Evolutionary conservation across 768 basidiomycete genomes (phyloP).

Genomic region (Agaricus sinodeliciosus): DNA sequence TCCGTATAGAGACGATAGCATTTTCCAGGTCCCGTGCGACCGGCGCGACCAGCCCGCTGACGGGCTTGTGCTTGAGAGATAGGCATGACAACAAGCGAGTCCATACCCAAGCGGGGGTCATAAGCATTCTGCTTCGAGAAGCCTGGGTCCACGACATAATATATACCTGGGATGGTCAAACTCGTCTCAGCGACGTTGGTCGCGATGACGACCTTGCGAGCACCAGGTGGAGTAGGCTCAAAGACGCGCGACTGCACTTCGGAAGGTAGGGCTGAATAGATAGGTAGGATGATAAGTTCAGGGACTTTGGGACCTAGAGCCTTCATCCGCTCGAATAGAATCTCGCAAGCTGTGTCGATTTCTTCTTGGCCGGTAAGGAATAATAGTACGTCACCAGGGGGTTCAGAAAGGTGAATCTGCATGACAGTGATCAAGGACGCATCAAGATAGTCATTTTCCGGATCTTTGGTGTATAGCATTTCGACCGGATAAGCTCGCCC

Average conservation of each 20-base stretch:
- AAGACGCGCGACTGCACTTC: conserved; percentile 98
- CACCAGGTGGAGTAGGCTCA: conserved; percentile 94
- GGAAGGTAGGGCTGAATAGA: conserved; percentile 96
- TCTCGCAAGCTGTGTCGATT: conserved; percentile 96
- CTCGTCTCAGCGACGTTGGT: conserved; percentile 99
- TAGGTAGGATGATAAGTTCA: conserved; percentile 92
- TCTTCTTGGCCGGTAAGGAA: conserved; percentile 99
- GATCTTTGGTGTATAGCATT: conserved; percentile 97
- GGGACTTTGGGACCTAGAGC: conserved; percentile 98
- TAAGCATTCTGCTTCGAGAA: conserved; percentile 99
- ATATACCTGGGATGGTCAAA: conserved; percentile 96
- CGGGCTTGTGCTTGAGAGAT: conserved; percentile 98
- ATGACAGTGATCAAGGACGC: conserved; percentile 98
- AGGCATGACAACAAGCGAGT: conserved; percentile 96
- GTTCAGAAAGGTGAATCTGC: conserved; percentile 98
- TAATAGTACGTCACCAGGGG: conserved; percentile 91
- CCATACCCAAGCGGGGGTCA: conserved; percentile 96
- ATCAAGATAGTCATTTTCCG: conserved; percentile 95
- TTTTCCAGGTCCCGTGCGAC: conserved; percentile 96
- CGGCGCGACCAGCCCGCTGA: conserved; percentile 93
- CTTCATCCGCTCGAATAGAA: conserved; percentile 97
- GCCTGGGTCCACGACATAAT: conserved; percentile 98
- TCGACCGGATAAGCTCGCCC: conserved; percentile 99
- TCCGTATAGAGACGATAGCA: conserved; percentile 98
- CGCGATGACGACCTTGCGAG: conserved; percentile 99